phyloP scores from a whole-genome alignment of 768 basidiomycete genomes.

The Amanita inopinata region DNA sequence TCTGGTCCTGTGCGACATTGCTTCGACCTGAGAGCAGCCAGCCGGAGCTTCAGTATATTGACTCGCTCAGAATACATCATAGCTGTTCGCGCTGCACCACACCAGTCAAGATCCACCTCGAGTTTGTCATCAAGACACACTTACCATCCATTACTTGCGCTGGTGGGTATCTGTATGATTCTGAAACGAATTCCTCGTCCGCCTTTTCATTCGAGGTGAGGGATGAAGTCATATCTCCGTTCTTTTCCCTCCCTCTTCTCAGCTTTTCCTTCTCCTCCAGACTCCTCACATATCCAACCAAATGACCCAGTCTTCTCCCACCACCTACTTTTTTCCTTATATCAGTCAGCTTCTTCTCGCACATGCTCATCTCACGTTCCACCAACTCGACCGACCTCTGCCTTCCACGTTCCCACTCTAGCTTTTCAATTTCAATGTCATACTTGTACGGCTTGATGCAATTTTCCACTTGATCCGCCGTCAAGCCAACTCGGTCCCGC shows the following conservation, averaged over 20 bases:
- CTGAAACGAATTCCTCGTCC: constrained; percentile 38
- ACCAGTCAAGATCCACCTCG: background rate
- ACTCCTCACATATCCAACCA: constrained; percentile 74
- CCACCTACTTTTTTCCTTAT: constrained; percentile 88
- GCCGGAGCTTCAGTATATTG: constrained; percentile 74
- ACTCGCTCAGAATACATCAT: constrained; percentile 80
- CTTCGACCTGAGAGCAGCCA: constrained; percentile 79
- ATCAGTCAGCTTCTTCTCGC: constrained; percentile 79
- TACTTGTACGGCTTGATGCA: constrained; percentile 99
- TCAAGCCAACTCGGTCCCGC: constrained; percentile 84
- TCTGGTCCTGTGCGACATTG: constrained; percentile 85
- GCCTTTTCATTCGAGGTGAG: constrained; percentile 17
- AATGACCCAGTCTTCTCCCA: constrained; percentile 58
- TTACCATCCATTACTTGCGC: constrained; percentile 88
- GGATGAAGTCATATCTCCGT: constrained; percentile 28
- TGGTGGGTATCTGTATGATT: constrained; percentile 85
- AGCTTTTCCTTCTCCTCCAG: constrained; percentile 65
- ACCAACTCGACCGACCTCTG: constrained; percentile 68
- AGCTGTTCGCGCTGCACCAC: constrained; percentile 81
- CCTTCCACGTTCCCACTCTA: constrained; percentile 88
- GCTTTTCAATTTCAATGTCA: constrained; percentile 87
- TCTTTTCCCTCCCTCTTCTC: constrained; percentile 30
- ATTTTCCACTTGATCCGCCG: constrained; percentile 99
- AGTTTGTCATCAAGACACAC: constrained; percentile 14
- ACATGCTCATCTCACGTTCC: constrained; percentile 75